A percentile compares a stretch with the other conserved stretches of the same genome.
Conservation (phyloP, 306 rosid genomes). For the Quercus agrifolia region DNA sequence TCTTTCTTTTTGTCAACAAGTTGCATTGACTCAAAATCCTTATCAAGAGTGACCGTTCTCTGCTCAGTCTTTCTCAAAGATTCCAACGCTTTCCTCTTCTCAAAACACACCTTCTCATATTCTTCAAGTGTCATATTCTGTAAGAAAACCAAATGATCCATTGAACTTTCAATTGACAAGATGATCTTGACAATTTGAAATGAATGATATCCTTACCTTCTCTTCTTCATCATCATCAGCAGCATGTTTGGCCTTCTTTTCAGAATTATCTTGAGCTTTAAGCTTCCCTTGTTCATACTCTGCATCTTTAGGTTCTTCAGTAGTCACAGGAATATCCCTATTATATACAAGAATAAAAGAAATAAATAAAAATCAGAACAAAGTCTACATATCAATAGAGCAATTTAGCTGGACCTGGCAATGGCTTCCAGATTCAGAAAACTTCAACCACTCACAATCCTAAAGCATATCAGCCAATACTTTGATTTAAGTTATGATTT, state of each 20-base stretch:
- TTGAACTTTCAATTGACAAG: background rate
- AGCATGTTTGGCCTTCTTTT: background rate
- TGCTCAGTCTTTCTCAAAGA: background rate
- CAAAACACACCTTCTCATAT: background rate
- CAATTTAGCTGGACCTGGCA: background rate
- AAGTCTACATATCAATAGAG: background rate
- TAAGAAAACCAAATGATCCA: background rate
- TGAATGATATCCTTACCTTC: background rate
- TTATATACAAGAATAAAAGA: background rate
- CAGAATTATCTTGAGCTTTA: background rate
- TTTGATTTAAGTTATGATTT: background rate
- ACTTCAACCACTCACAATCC: background rate
- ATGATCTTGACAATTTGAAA: background rate
- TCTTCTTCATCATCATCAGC: background rate
- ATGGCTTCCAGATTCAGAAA: background rate
- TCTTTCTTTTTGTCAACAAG: background rate
- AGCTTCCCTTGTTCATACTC: background rate
- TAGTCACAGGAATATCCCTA: slow-evolving; percentile 2
- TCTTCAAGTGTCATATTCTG: background rate
- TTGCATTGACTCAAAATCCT: slow-evolving; percentile 1
- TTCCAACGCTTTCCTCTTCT: slow-evolving; percentile 3
- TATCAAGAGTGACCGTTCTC: background rate
- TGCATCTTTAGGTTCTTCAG: background rate
- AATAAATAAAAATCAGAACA: background rate
- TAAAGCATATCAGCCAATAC: background rate